Percentiles rank a stretch among this genome's conserved stretches.
These are phyloP conservation scores for Cyberlindnera subsufficiens DNA, from an alignment of 805 yeast species.

Conservation along the genomic window DNA sequence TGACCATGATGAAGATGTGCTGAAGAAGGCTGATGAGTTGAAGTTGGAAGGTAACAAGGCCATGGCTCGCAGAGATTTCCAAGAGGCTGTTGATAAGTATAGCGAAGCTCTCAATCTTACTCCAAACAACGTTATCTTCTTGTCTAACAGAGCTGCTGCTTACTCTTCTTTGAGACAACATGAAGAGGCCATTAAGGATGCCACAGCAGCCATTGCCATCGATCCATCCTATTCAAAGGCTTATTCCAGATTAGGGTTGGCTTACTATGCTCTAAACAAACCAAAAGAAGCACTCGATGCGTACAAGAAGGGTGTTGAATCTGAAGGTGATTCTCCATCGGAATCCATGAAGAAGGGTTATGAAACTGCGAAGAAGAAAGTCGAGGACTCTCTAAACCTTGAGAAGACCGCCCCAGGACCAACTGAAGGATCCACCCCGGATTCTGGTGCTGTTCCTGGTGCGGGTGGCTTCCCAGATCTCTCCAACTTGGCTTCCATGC, in stretches of 20 bases:
- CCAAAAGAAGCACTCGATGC: slow-evolving; percentile 87
- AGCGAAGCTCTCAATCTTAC: slow-evolving; percentile 70
- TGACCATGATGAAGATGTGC: slow-evolving; percentile 43
- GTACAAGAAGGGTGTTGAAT: slow-evolving; percentile 78
- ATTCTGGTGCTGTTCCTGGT: slow-evolving; percentile 25
- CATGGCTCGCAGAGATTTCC: slow-evolving; percentile 72
- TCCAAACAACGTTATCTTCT: slow-evolving; percentile 74
- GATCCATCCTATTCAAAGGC: slow-evolving; percentile 87
- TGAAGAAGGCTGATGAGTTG: slow-evolving; percentile 73
- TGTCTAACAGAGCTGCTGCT: slow-evolving; percentile 96
- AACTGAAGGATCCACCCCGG: slow-evolving; percentile 12
- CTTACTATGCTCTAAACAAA: slow-evolving; percentile 91
- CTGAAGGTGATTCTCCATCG: slow-evolving; percentile 78
- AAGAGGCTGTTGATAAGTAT: slow-evolving; percentile 68
- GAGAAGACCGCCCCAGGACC: slow-evolving; percentile 19
- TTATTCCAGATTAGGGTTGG: slow-evolving; percentile 91
- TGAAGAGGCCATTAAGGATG: slow-evolving; percentile 76
- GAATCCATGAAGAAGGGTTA: slow-evolving; percentile 91
- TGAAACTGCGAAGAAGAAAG: slow-evolving; percentile 87
- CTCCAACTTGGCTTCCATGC: slow-evolving; percentile 39
- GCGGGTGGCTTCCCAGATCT: slow-evolving; percentile 67
- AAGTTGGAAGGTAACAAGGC: slow-evolving; percentile 87
- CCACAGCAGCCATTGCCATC: slow-evolving; percentile 69
- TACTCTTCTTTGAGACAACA: slow-evolving; percentile 73
- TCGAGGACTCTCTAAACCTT: slow-evolving; percentile 60